These are phyloP conservation scores for Cercospora sojina DNA, from an alignment of 2,329 filamentous ascomycete genomes.

Conservation along the genomic window DNA sequence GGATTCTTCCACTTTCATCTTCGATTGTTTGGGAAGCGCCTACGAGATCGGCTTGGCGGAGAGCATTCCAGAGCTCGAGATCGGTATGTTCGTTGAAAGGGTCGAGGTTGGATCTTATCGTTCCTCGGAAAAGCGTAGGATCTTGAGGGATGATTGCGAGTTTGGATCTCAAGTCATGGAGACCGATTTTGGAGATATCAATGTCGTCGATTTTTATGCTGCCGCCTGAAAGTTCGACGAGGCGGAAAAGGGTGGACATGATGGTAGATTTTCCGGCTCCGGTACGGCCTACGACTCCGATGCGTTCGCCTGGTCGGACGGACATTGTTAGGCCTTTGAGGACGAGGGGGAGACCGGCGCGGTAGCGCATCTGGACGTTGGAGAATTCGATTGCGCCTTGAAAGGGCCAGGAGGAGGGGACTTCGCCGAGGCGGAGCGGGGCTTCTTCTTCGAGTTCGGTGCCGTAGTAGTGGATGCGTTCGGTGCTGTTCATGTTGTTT, in stretches of 20 bases:
- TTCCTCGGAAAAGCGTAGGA: slow-evolving; percentile 78
- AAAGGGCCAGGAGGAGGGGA: slow-evolving; percentile 78
- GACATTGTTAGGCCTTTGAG: slow-evolving; percentile 60
- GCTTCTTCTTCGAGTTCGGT: slow-evolving; percentile 85
- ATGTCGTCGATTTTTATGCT: slow-evolving; percentile 52
- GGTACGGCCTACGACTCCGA: slow-evolving; percentile 78
- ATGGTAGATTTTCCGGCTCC: slow-evolving; percentile 82
- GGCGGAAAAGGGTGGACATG: slow-evolving; percentile 77
- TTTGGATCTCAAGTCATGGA: slow-evolving; percentile 72
- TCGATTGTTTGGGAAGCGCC: slow-evolving; percentile 49
- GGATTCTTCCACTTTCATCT: slow-evolving; percentile 60
- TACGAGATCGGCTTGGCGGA: slow-evolving; percentile 74
- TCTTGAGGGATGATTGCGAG: slow-evolving; percentile 79
- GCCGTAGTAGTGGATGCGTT: slow-evolving; percentile 87
- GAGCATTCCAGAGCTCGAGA: slow-evolving; percentile 72
- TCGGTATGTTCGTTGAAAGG: slow-evolving; percentile 78
- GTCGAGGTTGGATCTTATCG: slow-evolving; percentile 75
- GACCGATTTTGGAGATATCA: slow-evolving; percentile 68
- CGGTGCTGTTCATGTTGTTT: slow-evolving; percentile 96
- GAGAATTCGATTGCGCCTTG: slow-evolving; percentile 65
- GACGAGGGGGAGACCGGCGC: slow-evolving; percentile 50
- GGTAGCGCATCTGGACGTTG: slow-evolving; percentile 54
- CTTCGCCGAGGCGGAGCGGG: slow-evolving; percentile 69
- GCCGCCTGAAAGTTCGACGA: slow-evolving; percentile 53
- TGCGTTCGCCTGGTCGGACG: slow-evolving; percentile 71